Conservation (phyloP, 139 green algal species). For the Raphidocelis subcapitata region DNA sequence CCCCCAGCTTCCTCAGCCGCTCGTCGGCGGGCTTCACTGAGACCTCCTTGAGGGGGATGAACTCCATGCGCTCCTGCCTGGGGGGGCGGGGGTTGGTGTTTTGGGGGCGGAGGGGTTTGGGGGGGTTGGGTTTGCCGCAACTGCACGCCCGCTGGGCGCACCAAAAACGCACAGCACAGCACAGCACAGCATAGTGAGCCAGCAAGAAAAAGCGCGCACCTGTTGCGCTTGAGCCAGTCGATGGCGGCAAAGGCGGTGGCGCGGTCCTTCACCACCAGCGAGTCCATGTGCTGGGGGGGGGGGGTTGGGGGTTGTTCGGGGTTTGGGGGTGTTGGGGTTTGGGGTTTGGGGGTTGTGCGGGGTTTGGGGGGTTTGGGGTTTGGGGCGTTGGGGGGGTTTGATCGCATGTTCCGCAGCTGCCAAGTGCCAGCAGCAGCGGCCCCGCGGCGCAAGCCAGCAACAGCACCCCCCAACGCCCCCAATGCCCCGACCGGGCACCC, state of each 20-base stretch:
- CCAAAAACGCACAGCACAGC: neutral
- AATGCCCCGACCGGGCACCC: no score
- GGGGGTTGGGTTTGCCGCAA: no score
- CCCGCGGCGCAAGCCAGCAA: no score
- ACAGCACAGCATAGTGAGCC: neutral
- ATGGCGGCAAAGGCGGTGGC: slow-evolving; percentile 79
- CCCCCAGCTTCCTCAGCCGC: slow-evolving; percentile 77
- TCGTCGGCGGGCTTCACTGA: slow-evolving; percentile 68
- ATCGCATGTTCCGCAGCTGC: no score
- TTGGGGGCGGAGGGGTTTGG: no score
- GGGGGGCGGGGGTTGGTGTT: neutral
- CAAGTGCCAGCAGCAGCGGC: no score
- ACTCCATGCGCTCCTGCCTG: slow-evolving; percentile 52
- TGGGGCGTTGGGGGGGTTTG: no score
- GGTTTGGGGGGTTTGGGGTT: no score
- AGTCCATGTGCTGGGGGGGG: slow-evolving; percentile 91
- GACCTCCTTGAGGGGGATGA: slow-evolving; percentile 81
- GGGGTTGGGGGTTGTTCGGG: no score
- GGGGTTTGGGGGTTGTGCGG: no score
- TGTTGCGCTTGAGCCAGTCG: slow-evolving; percentile 49
- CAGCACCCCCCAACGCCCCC: slow-evolving; percentile 73
- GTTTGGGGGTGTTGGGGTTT: no score
- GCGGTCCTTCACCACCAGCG: slow-evolving; percentile 82
- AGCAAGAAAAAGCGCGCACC: neutral
- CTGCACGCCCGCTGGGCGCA: no score